Conservation (phyloP, 495 filamentous ascomycete genomes). For the Neurospora terricola region DNA sequence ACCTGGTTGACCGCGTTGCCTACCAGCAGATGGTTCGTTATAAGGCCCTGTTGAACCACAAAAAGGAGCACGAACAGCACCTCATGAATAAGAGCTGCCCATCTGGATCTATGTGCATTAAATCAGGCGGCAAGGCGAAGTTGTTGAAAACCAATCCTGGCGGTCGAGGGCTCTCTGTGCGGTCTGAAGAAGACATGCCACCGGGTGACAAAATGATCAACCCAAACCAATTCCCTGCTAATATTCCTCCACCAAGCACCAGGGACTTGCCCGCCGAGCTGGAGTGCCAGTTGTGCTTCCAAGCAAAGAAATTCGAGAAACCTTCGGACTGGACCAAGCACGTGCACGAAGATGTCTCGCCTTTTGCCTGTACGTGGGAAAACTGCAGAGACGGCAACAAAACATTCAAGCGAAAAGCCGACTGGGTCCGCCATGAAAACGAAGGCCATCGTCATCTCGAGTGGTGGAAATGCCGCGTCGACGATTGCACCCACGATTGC, state of each 20-base stretch:
- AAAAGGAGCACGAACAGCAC: slow-evolving; percentile 57
- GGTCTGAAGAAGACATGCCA: slow-evolving; percentile 40
- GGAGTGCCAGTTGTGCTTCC: slow-evolving; percentile 86
- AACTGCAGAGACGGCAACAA: slow-evolving; percentile 70
- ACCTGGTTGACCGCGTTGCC: slow-evolving; percentile 73
- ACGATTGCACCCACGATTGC: slow-evolving; percentile 76
- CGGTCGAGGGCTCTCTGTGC: slow-evolving; percentile 2
- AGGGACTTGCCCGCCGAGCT: slow-evolving; percentile 75
- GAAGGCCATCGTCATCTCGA: slow-evolving; percentile 87
- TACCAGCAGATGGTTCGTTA: slow-evolving; percentile 71
- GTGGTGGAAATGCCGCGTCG: slow-evolving; percentile 79
- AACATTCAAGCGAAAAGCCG: slow-evolving; percentile 94
- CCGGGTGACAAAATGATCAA: slow-evolving; percentile 56
- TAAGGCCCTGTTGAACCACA: slow-evolving; percentile 63
- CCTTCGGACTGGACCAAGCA: slow-evolving; percentile 98
- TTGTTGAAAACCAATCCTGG: slow-evolving; percentile 30
- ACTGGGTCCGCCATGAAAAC: slow-evolving; percentile 95
- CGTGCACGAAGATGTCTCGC: slow-evolving; percentile 89
- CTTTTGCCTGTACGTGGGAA: slow-evolving; percentile 89
- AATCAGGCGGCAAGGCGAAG: slow-evolving; percentile 47
- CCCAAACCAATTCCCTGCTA: slow-evolving; percentile 60
- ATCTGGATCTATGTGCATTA: slow-evolving; percentile 52
- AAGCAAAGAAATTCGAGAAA: slow-evolving; percentile 82
- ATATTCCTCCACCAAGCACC: slow-evolving; percentile 77
- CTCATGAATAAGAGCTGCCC: slow-evolving; percentile 46